phyloP scores from a whole-genome alignment of 306 rosid genomes.

The Sesbania bispinosa region DNA sequence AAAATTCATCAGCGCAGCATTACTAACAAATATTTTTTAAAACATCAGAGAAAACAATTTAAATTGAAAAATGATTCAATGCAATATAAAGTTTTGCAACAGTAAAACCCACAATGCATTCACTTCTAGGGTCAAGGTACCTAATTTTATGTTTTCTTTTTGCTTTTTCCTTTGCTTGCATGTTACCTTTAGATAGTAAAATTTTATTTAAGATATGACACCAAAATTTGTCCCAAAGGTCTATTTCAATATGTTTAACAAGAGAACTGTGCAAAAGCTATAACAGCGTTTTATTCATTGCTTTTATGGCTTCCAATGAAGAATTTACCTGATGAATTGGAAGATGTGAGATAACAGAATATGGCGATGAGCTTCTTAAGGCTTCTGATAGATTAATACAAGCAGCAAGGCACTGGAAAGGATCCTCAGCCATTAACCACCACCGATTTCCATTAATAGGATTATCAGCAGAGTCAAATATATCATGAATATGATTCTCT shows the following conservation, averaged over 20 bases:
- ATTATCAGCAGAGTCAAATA: constrained; percentile 76
- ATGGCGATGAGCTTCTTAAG: constrained; percentile 69
- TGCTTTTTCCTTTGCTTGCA: neutral
- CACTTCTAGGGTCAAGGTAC: neutral
- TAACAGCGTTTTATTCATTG: neutral
- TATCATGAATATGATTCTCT: constrained; percentile 60
- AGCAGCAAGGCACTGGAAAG: constrained; percentile 84
- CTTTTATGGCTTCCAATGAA: constrained; percentile 6
- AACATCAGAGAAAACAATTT: neutral
- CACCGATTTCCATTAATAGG: constrained; percentile 75
- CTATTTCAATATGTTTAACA: no score
- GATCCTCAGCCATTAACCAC: constrained; percentile 94
- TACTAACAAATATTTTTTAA: constrained; percentile 6
- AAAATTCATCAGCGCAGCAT: constrained; percentile 24
- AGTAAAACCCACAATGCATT: neutral
- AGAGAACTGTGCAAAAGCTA: constrained; percentile 8
- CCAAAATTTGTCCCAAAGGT: neutral
- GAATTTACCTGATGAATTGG: constrained; percentile 80
- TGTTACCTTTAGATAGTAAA: neutral
- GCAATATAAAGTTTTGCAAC: neutral
- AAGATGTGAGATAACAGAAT: constrained; percentile 64
- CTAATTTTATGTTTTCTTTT: neutral
- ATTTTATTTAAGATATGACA: neutral
- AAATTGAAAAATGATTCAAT: neutral
- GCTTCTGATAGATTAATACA: constrained; percentile 85